phyloP scores from a whole-genome alignment of 805 yeast species.

The Pichia rugopelliculosa region DNA sequence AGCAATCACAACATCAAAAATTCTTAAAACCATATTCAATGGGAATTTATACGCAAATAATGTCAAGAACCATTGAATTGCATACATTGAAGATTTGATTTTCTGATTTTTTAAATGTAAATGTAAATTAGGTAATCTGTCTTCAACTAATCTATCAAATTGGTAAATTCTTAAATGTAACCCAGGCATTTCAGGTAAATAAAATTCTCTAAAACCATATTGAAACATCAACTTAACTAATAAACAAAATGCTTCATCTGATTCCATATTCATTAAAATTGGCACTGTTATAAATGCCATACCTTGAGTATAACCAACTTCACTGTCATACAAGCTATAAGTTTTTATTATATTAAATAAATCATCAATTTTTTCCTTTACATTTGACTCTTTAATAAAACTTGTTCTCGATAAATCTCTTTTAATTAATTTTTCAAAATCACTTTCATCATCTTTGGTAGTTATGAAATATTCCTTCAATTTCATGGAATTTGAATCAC shows the following conservation, averaged over 20 bases:
- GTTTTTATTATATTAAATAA: slow-evolving; percentile 73
- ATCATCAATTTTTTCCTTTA: slow-evolving; percentile 51
- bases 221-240: slow-evolving; percentile 76
- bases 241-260: slow-evolving; percentile 78
- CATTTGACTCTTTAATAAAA: slow-evolving; percentile 54
- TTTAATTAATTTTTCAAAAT: slow-evolving; percentile 67
- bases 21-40: slow-evolving; percentile 74
- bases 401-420: slow-evolving; percentile 84
- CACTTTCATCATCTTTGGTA: slow-evolving; percentile 40
- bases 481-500: slow-evolving; percentile 64
- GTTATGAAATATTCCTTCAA: slow-evolving; percentile 52
- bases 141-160: slow-evolving; percentile 83
- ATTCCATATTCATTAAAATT: slow-evolving; percentile 68
- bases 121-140: slow-evolving; percentile 59
- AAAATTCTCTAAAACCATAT: slow-evolving; percentile 72
- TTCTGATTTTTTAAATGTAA: slow-evolving; percentile 82
- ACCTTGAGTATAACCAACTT: slow-evolving; percentile 97
- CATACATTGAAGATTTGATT: slow-evolving; percentile 88
- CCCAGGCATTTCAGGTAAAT: slow-evolving; percentile 90
- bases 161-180: slow-evolving; percentile 78
- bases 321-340: slow-evolving; percentile 79
- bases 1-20: slow-evolving; percentile 79
- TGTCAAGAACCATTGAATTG: slow-evolving; percentile 95
- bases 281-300: slow-evolving; percentile 94
- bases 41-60: slow-evolving; percentile 95